Conservation (phyloP, 2,329 filamentous ascomycete genomes). For the Botryotinia convoluta region DNA sequence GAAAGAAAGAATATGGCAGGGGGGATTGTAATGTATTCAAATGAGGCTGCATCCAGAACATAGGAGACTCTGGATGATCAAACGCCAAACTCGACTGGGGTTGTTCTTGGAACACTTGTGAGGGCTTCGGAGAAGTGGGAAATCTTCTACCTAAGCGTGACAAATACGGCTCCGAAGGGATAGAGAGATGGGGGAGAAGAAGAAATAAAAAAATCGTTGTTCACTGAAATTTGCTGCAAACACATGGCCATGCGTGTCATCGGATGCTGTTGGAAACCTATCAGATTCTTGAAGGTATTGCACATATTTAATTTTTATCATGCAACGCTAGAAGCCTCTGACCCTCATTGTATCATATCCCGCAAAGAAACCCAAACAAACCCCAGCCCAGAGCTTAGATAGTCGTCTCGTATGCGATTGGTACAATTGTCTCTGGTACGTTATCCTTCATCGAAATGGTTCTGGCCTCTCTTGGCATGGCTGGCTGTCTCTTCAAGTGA, state of each 20-base stretch:
- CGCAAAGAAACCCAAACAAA: constrained; percentile 38
- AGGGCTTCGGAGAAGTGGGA: constrained; percentile 34
- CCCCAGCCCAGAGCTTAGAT: constrained; percentile 60
- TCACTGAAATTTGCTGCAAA: constrained; percentile 9
- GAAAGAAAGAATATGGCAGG: neutral
- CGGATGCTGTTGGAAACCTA: constrained; percentile 13
- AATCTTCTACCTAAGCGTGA: constrained; percentile 34
- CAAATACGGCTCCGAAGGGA: constrained; percentile 32
- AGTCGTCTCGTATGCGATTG: constrained; percentile 95
- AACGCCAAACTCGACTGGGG: constrained; percentile 2
- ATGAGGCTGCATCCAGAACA: constrained; percentile 13
- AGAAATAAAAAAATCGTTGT: neutral
- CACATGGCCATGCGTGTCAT: constrained; percentile 4
- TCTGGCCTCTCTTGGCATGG: constrained; percentile 73
- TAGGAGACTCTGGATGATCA: constrained; percentile 8
- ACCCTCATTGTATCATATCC: constrained; percentile 33
- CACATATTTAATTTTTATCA: constrained; percentile 36
- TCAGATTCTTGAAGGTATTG: constrained; percentile 36
- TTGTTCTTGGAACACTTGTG: constrained; percentile 35
- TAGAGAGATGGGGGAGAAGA: neutral
- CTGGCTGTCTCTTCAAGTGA: constrained; percentile 89
- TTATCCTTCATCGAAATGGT: constrained; percentile 79
- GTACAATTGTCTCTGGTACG: constrained; percentile 85
- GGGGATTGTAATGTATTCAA: constrained; percentile 1
- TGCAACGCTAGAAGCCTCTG: constrained; percentile 37